A percentile compares a stretch with the other conserved stretches of the same genome.
These are phyloP conservation scores for Hanseniaspora pseudoguilliermondii DNA, from an alignment of 805 yeast species.

Conservation along the genomic window DNA sequence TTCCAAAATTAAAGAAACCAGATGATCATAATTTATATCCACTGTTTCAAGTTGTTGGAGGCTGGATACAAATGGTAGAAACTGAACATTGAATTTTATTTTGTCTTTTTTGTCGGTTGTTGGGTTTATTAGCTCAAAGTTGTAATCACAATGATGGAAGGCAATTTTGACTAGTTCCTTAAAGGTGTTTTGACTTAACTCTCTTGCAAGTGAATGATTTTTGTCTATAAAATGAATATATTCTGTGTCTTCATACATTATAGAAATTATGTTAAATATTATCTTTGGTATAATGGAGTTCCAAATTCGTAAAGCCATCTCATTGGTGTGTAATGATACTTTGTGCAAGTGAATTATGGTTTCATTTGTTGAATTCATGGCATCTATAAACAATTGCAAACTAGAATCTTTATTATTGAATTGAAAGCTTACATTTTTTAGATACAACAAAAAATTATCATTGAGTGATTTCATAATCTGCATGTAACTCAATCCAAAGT, in stretches of 20 bases:
- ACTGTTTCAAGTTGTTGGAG: neutral
- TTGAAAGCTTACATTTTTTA: constrained; percentile 8
- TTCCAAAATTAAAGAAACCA: constrained; percentile 18
- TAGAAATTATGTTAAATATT: constrained; percentile 24
- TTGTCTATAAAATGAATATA: constrained; percentile 18
- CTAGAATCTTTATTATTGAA: neutral
- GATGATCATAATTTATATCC: constrained; percentile 17
- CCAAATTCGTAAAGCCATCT: constrained; percentile 24
- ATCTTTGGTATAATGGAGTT: constrained; percentile 23
- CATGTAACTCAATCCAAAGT: constrained; percentile 22
- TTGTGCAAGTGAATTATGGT: neutral
- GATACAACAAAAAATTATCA: constrained; percentile 10
- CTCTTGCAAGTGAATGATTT: constrained; percentile 14
- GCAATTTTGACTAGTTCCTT: constrained; percentile 23
- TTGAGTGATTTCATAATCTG: constrained; percentile 12
- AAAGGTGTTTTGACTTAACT: constrained; percentile 22
- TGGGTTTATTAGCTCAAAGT: constrained; percentile 14
- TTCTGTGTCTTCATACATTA: constrained; percentile 25
- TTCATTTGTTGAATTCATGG: constrained; percentile 12
- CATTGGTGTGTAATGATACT: neutral
- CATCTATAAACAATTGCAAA: constrained; percentile 14
- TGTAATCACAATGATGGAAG: constrained; percentile 18
- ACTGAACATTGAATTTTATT: neutral
- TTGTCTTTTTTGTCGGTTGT: neutral
- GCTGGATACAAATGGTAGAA: neutral